Conservation (phyloP, 345 rosid species). For the Camelina laxa region DNA sequence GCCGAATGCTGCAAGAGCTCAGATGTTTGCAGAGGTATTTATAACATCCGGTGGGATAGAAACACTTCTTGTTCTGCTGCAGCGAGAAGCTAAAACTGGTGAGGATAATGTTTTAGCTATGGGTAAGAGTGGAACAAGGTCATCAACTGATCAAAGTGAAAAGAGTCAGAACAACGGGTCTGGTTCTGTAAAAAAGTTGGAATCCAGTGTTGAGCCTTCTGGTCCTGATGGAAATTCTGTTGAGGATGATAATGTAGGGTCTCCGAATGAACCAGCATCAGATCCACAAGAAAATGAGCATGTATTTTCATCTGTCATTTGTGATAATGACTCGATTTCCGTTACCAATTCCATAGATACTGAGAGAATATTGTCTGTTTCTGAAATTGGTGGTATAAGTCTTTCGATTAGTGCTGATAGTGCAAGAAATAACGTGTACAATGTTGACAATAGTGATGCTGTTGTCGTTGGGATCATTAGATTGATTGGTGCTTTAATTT, state of each 20-base stretch:
- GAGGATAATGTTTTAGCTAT: conserved; percentile 53
- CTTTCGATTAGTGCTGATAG: conserved; percentile 92
- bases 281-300: conserved; percentile 47
- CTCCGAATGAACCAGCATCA: conserved; percentile 46
- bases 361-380: conserved; percentile 65
- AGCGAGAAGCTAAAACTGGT: conserved; percentile 90
- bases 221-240: conserved; percentile 44
- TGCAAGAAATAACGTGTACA: conserved; percentile 95
- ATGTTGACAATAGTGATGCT: conserved; percentile 87
- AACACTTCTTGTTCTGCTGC: conserved; percentile 95
- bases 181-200: conserved; percentile 47
- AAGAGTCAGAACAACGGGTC: conserved; percentile 41
- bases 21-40: conserved; percentile 77
- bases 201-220: conserved; percentile 45
- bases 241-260: conserved; percentile 52
- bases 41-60: conserved; percentile 90
- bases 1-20: conserved; percentile 87
- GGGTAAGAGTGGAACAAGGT: conserved; percentile 46
- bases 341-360: conserved; percentile 48
- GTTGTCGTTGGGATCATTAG: conserved; percentile 88
- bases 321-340: conserved; percentile 44
- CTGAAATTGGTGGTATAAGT: conserved; percentile 96
- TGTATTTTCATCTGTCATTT: conserved; percentile 47
- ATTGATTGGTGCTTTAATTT: conserved; percentile 80
- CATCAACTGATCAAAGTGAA: conserved; percentile 51